Base-by-base conservation (phyloP, 208 protist genomes). In the Leishmania turanica region DNA sequence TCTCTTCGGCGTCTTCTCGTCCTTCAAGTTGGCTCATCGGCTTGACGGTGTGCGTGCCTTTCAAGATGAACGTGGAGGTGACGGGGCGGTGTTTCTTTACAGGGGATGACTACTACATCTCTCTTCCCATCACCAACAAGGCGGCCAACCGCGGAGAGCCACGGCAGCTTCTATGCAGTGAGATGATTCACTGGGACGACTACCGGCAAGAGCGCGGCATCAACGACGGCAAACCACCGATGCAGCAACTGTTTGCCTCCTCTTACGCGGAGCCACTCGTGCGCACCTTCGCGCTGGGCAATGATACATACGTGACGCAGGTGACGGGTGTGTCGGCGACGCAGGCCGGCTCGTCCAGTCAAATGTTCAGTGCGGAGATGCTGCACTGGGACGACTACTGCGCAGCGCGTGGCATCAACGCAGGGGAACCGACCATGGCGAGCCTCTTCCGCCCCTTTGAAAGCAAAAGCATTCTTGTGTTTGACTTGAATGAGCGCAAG, bases 101-200 rank as follows among this genome's bases (percentile, higher is more conserved):
- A n/a, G 77, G 51, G 24, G 75, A 85, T 19, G 72, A 80, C 60
- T 77, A 78, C 77, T 83, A 81, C 49, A 58, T 87, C 11, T 79
- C 76, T 7, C 51, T 87, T 11, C 79, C 78, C 19, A 6, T 84
- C 1, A 65, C 80, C 1, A 83, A 82, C 79, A 84, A 70, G 54
- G 78, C 79, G 31, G 74, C 53, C 3, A 78, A 83, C 47, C 64
- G 54, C 37, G 81, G 70, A 3, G 78, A 84, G 73, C 72, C 62
- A 24, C 77, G 82, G 66, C 86, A 84, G 68, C 34, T 62, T 13
- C 73, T 87, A 34, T 95, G 80, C 62, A 85, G 85, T 24, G 91
- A 96, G 77, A 96, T 96, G 93, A 77, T 94, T 45, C 91, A 95
- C 84, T 96, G 93, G 91, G 93, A 96, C 73, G 90, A 96, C 58